These are phyloP conservation scores for Cystobasidiaceae sp. DNA, from an alignment of 1,284 basidiomycete species.

Conservation along the genomic window DNA sequence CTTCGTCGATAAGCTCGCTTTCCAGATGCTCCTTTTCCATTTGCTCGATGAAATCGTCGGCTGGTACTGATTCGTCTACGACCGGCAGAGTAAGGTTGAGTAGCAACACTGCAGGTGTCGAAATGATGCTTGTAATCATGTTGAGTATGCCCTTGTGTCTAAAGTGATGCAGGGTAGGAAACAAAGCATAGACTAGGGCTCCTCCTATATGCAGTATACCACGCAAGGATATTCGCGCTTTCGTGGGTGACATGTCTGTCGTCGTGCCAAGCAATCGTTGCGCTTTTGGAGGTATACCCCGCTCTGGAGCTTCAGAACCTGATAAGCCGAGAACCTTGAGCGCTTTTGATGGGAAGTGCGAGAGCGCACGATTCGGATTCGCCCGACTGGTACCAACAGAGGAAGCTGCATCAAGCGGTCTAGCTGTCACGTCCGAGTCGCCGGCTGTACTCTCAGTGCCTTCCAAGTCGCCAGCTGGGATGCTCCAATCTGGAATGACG, in stretches of 20 bases:
- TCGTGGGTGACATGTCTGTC: background rate
- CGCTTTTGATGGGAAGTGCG: constrained; percentile 22
- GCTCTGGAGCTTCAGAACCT: background rate
- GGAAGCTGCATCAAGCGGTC: background rate
- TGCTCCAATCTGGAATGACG: constrained; percentile 15
- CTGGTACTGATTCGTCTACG: constrained; percentile 54
- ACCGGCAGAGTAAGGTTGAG: constrained; percentile 89
- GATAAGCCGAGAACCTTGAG: constrained; percentile 9
- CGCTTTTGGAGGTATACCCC: constrained; percentile 14
- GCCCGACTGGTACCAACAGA: background rate
- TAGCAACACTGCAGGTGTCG: constrained; percentile 76
- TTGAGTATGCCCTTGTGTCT: constrained; percentile 65
- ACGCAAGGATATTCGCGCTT: background rate
- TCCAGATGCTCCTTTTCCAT: constrained; percentile 50
- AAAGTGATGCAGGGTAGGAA: constrained; percentile 80
- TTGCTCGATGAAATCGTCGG: constrained; percentile 34
- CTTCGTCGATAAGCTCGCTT: constrained; percentile 56
- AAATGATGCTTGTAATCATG: constrained; percentile 69
- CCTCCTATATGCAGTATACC: constrained; percentile 48
- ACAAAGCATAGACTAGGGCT: constrained; percentile 60
- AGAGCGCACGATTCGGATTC: background rate
- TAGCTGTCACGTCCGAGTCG: constrained; percentile 27
- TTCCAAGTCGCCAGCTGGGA: background rate
- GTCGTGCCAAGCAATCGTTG: constrained; percentile 15
- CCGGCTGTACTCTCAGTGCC: constrained; percentile 12